Base-by-base conservation (phyloP, 2,329 filamentous ascomycete genomes). In the Fusarium tricinctum region DNA sequence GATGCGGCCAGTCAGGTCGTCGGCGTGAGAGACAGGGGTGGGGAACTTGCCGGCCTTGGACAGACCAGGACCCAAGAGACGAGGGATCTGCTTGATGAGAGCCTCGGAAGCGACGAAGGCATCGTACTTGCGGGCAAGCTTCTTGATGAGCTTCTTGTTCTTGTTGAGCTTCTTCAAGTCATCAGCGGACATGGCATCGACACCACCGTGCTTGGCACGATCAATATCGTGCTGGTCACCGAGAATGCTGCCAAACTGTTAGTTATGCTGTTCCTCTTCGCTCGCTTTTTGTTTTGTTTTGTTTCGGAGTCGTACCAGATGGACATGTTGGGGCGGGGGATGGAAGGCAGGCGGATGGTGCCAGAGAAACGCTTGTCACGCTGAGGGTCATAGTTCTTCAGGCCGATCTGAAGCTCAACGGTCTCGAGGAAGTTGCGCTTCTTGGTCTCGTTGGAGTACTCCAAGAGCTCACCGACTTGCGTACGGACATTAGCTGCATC, bases 141-240 rank as follows among this genome's bases (percentile, higher is more conserved):
- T 99, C 94, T 99, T 99, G 91, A 99, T 97, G 80, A 98, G 91
- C 92, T 99, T 99, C 93, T 99, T 98, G 93, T 99, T 99, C 93
- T 99, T 99, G 92, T 99, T 99, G 77, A 99, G 93, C 92, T 99
- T 99, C 93, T 99, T 99, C 86, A 99, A 87, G 85, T 99, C 96
- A 80, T 99, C 96, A 75, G 93, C 85, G 80, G 93, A 97, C 96
- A 98, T 98, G 86, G 95, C 94, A 82, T 99, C 96, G 77, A 98
- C 90, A 83, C 94, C 95, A 80, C 94, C 92, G 89, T 99, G 96
- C 91, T 99, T 99, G 81, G 96, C 95, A 89, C 96, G 94, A 84
- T 99, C 96, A 81, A 99, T 97, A 89, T 99, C 96, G 89, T 98
- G 95, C 91, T 89, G 87, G 84, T 89, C 87, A 86, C 87, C 87